Base-by-base conservation (phyloP, 306 rosid genomes). In the Trifolium subterraneum region DNA sequence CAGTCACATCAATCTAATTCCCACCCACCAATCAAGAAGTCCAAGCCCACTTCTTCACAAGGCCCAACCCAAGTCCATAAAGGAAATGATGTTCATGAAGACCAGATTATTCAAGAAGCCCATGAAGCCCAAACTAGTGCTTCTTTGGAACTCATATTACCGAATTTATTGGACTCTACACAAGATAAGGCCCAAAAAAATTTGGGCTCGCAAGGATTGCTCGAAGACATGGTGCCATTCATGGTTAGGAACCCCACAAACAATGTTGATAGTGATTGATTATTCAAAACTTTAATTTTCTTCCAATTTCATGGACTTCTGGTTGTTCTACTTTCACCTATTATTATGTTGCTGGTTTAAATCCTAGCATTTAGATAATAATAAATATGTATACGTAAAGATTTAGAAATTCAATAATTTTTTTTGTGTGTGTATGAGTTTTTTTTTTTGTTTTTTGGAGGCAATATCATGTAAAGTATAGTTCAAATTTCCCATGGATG, bases 211-310 rank as follows among this genome's bases (percentile, higher is more conserved):
- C 91, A 86, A 74, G 98, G 98, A 18, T 73, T 93, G 85, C 98
- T 93, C 61, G 92, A 93, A 85, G 98, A 93, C 29, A 69, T 91
- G 84, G 98, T 93, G 58, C 98, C 98, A 6, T 77, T 88, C 62
- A 83, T 77, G 87, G 88, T 93, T 73, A 73, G 95, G 71, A 91
- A 93, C 54, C 97, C 96, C 2, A 13, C 83, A 6, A 84, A 74
- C 74, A 76, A 44, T 69, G 45, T 44, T 33, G 58, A 72, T 19
- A 68, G 64, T 64, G 47, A 20, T 47, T 47, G 50, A 22, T 58
- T 45, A 74, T 74, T 80, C 92, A n/a, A 77, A 65, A 59, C 81
- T 84, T 31, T 83, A 87, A 0, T 82, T 83, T 31, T 85, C 18
- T 81, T 89, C 65, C 84, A 90, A 65, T 29, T 1, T 82, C 89